Evolutionary conservation across 495 filamentous ascomycete species (phyloP), one percentile per base, ranked within the genome.

Genomic region (Mytilinidion resinicola): DNA sequence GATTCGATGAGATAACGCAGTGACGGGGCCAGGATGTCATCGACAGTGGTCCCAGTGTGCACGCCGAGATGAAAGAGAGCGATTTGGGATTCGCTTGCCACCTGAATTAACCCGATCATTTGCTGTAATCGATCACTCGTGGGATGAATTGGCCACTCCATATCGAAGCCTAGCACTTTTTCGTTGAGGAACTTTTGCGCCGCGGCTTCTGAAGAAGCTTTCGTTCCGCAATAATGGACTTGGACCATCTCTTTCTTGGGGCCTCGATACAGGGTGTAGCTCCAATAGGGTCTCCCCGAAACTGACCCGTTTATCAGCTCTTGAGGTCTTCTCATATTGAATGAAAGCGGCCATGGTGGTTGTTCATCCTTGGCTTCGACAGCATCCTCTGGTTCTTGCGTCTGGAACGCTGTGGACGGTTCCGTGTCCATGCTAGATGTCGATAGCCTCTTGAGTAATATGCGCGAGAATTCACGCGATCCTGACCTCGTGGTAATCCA

Each of bases 31-130:
- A 91, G 78, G n/a, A 92, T 69, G 15, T 82, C 76, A 1, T 80
- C 69, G 4, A 51, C 34, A 14, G 59, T 61, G n/a, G 39, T 55
- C 4, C 65, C 65, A 35, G n/a, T 15, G 30, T 65, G 62, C 76
- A 74, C 17, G 12, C 88, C 84, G 41, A 95, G 69, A 59, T 96
- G 91, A 65, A 95, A 91, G 2, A 96, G 75, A 0, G 79, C 88
- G 52, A 96, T 85, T n/a, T 87, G 85, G 50, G 84, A 81, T 60
- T 85, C 78, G 57, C 83, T 89, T 8, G 90, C 90, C 17, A 96
- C 57, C 70, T 96, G 91, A 39, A 95, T 84, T 20, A 95, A 67
- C 0, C 85, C 87, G 3, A 92, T 78, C 58, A 92, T 89, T 76
- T 44, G 77, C 67, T 53, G 58, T 62, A 49, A 63, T 68, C 12